Base-by-base conservation (phyloP, 2,329 filamentous ascomycete species). In the Endothia cerciana region DNA sequence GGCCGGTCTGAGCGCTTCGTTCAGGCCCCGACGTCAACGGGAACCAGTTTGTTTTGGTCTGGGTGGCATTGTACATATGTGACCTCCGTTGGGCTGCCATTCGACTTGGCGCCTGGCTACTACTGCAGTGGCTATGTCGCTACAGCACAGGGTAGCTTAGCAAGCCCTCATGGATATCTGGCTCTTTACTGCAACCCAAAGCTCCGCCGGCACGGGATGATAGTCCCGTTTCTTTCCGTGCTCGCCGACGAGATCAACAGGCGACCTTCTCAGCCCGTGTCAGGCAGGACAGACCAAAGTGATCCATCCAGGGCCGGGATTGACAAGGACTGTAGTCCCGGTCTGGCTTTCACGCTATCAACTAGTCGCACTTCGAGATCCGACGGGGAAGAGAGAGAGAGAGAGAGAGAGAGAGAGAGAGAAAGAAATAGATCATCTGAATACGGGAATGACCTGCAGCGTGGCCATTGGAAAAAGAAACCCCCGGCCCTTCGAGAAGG, bases 1-100 rank as follows among this genome's bases (percentile, higher is more conserved):
- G 78, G 17, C 75, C 76, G 22, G 78, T 81, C 66, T 82, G 79
- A 79, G 79, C 79, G 0, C 82, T 82, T 69, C 72, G 75, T 1
- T 68, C n/a, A n/a, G n/a, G n/a, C n/a, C n/a, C n/a, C n/a, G n/a
- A 72, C 15, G 77, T 82, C 8, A 73, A 73, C 55, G 77, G 72
- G 1, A 69, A 64, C 8, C 80, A 82, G 66, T 82, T 81, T 66
- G 73, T 73, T 0, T 71, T 81, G 6, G 78, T 74, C 5, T 83
- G 81, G 81, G 74, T 80, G 71, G 67, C 71, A 0, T 64, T 81
- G 5, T n/a, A n/a, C n/a, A n/a, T n/a, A 83, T 65, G 71, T 82
- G 7, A 72, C 78, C 0, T 78, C 76, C 2, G 77, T 79, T 13
- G 70, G 83, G 22, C 72, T 78, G 7, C 81, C 81, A 0, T 77